Evolutionary conservation across 2,329 filamentous ascomycete species (phyloP).

Genomic region (Cladosporium sp.): DNA sequence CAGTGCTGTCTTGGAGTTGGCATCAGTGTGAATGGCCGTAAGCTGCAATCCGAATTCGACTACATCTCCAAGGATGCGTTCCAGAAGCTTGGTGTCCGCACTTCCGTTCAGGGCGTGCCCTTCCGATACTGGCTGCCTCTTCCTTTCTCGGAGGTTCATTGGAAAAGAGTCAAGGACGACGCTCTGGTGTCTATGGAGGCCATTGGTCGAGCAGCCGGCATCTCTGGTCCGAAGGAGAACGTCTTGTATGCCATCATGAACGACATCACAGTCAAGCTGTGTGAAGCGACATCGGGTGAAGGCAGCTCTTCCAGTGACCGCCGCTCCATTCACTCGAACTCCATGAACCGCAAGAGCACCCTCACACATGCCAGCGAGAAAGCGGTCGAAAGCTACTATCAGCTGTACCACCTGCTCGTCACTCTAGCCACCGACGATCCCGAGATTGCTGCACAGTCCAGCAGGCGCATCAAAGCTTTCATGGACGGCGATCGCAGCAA

Average conservation of each 20-base stretch:
- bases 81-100: conserved; percentile 18
- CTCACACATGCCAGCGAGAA: conserved; percentile 27
- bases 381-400: conserved; percentile 28
- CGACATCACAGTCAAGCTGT: conserved; percentile 26
- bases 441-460: conserved; percentile 20
- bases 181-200: conserved; percentile 9
- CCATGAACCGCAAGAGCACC: conserved; percentile 19
- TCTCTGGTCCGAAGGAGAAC: conserved; percentile 20
- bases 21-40: conserved; percentile 20
- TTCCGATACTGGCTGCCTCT: conserved; percentile 28
- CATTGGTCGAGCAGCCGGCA: conserved; percentile 11
- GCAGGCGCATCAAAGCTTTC: conserved; percentile 22
- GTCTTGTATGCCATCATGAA: conserved; percentile 29
- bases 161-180: conserved; percentile 20
- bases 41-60: conserved; percentile 28
- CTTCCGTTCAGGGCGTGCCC: conserved; percentile 24
- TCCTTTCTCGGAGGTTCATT: conserved; percentile 25
- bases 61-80: conserved; percentile 26
- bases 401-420: conserved; percentile 29
- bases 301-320: neutral
- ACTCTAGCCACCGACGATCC: conserved; percentile 24
- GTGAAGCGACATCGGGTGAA: neutral
- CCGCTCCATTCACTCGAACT: neutral
- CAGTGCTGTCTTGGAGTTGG: conserved; percentile 25
- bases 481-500: conserved; percentile 24